Conservation (phyloP, 2,329 filamentous ascomycete species). For the Teratosphaeria destructans region DNA sequence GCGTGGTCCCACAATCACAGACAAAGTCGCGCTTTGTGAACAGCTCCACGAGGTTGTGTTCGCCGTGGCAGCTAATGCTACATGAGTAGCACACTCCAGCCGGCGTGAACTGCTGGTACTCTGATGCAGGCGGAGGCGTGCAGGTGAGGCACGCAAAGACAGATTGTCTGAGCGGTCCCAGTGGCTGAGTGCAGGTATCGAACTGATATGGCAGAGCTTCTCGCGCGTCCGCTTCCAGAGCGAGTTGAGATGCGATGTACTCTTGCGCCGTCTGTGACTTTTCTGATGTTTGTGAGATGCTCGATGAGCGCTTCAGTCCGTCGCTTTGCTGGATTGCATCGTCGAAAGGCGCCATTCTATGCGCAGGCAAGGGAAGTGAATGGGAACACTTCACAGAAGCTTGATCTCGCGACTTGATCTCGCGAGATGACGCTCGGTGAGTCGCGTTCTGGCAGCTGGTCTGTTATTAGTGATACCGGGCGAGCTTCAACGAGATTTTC, state of each 20-base stretch:
- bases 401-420: background rate
- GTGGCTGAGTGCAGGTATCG: conserved; percentile 80
- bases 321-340: background rate
- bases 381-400: background rate
- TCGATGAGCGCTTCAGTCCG: background rate
- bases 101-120: conserved; percentile 53
- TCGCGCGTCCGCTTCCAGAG: conserved; percentile 86
- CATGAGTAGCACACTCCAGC: conserved; percentile 94
- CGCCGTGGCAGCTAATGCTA: conserved; percentile 91
- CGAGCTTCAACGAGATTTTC: too few relatives aligned
- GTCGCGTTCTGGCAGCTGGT: background rate
- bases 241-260: conserved; percentile 81
- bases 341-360: background rate
- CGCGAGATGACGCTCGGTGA: background rate
- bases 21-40: conserved; percentile 93
- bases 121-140: conserved; percentile 62
- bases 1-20: conserved; percentile 88
- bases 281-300: conserved; percentile 27
- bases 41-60: conserved; percentile 88
- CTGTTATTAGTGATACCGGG: background rate
- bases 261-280: conserved; percentile 46
- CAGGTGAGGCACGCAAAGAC: conserved; percentile 92
- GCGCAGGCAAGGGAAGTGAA: background rate
- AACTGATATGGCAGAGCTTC: conserved; percentile 95
- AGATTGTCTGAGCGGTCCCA: conserved; percentile 76